Base-by-base conservation (phyloP, 331 rosid species). In the Rosa hybrid region DNA sequence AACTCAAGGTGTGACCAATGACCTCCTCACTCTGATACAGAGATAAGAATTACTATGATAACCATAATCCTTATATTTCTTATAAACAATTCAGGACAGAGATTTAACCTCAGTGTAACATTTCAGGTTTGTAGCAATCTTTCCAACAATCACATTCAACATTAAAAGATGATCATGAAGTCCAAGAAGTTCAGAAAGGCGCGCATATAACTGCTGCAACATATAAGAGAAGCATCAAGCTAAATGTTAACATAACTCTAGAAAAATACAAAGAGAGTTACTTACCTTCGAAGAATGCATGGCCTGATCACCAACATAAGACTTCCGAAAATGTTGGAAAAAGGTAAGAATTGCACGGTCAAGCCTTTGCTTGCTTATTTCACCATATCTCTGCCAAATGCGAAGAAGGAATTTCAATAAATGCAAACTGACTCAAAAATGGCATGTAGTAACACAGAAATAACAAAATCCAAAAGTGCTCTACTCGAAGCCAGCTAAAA, bases 221-320 rank as follows among this genome's bases (percentile, higher is more conserved):
- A 80, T 70, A 67, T 71, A 63, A 65, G 59, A 49, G 18, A 74
- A 70, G 75, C 80, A 68, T 78, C 81, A 80, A 77, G 71, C 72
- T 5, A 68, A 34, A 80, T 65, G 63, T 27, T 69, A 69, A 73
- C 45, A 59, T 25, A 75, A 77, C 41, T 80, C 8, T 77, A 27
- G 27, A 65, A n/a, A 71, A 77, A 65, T 34, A 6, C 48, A 14
- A 68, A 39, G 60, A 68, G 77, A 84, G 49, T 77, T 63, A 79
- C 76, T 85, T 90, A 96, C 99, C 98, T 94, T 96, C 12, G 99
- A 96, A 82, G 98, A 96, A 87, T 93, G 99, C 94, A 96, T 93
- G 77, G 98, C 99, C 88, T 96, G 98, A 83, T 96, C 99, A 74
- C 99, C 99, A 6, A 96, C 94, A 63, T 93, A 96, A 74, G 99